A percentile compares a stretch with the other conserved stretches of the same genome.
Conservation (phyloP, 208 protist genomes). For the Herpetomonas tarakana region DNA sequence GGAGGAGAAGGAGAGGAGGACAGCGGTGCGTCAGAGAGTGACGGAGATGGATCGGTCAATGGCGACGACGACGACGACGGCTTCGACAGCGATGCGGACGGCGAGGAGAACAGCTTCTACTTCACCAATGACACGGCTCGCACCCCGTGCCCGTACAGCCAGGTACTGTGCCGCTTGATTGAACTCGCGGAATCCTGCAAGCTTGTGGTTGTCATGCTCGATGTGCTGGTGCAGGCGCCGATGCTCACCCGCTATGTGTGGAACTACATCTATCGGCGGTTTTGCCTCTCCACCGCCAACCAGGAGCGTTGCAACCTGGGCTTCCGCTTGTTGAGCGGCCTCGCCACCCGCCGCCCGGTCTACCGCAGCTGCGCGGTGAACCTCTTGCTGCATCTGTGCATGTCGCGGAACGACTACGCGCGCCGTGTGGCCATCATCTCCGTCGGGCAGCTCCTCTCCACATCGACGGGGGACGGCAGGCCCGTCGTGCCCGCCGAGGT, state of each 20-base stretch:
- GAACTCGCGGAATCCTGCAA: constrained; percentile 34
- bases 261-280: constrained; percentile 59
- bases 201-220: constrained; percentile 35
- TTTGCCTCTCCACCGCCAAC: constrained; percentile 52
- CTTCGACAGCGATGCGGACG: neutral
- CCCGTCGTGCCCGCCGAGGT: constrained; percentile 37
- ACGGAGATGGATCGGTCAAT: neutral
- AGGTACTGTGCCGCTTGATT: constrained; percentile 65
- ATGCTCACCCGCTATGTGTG: constrained; percentile 65
- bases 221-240: constrained; percentile 68
- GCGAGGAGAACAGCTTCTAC: constrained; percentile 15
- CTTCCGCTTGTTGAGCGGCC: constrained; percentile 42
- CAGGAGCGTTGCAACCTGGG: constrained; percentile 55
- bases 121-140: constrained; percentile 58
- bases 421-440: constrained; percentile 55
- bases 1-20: too few species aligned
- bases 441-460: constrained; percentile 38
- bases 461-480: neutral
- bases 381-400: constrained; percentile 55
- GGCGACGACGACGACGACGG: constrained; percentile 16
- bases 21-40: neutral
- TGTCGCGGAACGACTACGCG: constrained; percentile 41
- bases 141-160: constrained; percentile 58
- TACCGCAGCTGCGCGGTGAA: constrained; percentile 63
- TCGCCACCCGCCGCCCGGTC: constrained; percentile 45